A percentile compares a stretch with the other conserved stretches of the same genome.
Evolutionary conservation across 192 early-diverging fungal genomes (phyloP).

Genomic region (Diversispora eburnea): DNA sequence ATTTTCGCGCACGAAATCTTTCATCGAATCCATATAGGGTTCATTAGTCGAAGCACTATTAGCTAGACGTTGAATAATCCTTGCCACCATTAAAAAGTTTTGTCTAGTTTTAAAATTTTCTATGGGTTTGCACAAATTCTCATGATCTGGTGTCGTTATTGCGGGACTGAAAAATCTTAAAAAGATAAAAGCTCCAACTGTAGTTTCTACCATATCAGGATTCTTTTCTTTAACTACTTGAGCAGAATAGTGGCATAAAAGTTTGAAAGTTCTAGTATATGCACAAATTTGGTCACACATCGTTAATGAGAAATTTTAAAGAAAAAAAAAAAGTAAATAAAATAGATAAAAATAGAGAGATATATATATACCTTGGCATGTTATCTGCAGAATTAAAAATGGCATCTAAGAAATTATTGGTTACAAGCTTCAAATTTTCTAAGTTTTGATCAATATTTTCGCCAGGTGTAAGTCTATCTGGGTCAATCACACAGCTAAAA

Average conservation of each 20-base stretch:
- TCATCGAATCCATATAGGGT: conserved; percentile 86
- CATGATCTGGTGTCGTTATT: conserved; percentile 87
- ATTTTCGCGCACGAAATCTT: conserved; percentile 81
- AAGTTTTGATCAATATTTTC: conserved; percentile 71
- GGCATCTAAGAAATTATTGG: conserved; percentile 75
- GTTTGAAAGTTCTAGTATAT: conserved; percentile 54
- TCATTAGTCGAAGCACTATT: conserved; percentile 99
- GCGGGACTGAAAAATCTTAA: conserved; percentile 93
- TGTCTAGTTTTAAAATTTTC: conserved; percentile 66
- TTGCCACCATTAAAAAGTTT: conserved; percentile 84
- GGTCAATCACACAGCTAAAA: conserved; percentile 87
- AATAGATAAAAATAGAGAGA: background rate
- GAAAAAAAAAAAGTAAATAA: background rate
- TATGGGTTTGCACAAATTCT: conserved; percentile 55
- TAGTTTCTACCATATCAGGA: conserved; percentile 75
- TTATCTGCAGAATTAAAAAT: conserved; percentile 68
- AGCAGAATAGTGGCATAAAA: conserved; percentile 77
- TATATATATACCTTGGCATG: conserved; percentile 54
- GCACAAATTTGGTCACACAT: background rate
- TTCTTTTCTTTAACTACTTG: conserved; percentile 74
- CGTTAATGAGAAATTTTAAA: background rate
- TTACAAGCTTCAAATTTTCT: conserved; percentile 72
- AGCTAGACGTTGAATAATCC: conserved; percentile 93
- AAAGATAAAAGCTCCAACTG: conserved; percentile 94
- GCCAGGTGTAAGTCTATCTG: conserved; percentile 60